Conservation (phyloP, 2,329 filamentous ascomycete genomes). For the Hirsutella minnesotensis region DNA sequence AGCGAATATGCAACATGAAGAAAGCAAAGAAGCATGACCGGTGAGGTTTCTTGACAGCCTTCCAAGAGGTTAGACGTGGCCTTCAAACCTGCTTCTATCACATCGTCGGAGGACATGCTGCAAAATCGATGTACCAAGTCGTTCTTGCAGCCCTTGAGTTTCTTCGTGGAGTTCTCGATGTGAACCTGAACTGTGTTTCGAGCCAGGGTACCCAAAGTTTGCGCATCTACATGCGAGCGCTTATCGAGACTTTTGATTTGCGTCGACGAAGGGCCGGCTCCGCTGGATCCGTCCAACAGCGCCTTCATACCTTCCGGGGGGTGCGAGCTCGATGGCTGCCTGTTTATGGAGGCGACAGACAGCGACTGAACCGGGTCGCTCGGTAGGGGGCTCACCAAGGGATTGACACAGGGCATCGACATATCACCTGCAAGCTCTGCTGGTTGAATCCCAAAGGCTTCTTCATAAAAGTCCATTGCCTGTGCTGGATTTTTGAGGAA, state of each 20-base stretch:
- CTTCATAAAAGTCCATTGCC: background rate
- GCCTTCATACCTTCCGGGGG: no score
- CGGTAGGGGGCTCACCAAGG: no score
- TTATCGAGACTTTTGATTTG: no score
- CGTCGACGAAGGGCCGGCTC: no score
- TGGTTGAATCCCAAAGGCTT: slow-evolving; percentile 16
- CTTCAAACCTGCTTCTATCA: slow-evolving; percentile 30
- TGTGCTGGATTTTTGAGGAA: slow-evolving; percentile 12
- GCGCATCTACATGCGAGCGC: slow-evolving; percentile 14
- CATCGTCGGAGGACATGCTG: slow-evolving; percentile 22
- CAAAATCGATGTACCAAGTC: slow-evolving; percentile 28
- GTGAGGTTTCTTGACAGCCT: slow-evolving; percentile 22
- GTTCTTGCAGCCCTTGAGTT: slow-evolving; percentile 29
- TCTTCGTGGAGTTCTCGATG: slow-evolving; percentile 29
- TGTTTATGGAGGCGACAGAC: no score
- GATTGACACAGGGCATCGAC: no score
- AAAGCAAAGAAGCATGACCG: slow-evolving; percentile 36
- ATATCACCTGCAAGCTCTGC: slow-evolving; percentile 24
- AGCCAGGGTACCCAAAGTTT: slow-evolving; percentile 27
- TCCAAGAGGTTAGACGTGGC: slow-evolving; percentile 27
- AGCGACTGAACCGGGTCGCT: no score
- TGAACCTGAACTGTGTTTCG: slow-evolving; percentile 36
- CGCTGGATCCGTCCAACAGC: no score
- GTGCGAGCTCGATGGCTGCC: no score
- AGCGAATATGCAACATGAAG: slow-evolving; percentile 40